Evolutionary conservation across 805 yeast species (phyloP).

Genomic region (Metschnikowia picachoensis): DNA sequence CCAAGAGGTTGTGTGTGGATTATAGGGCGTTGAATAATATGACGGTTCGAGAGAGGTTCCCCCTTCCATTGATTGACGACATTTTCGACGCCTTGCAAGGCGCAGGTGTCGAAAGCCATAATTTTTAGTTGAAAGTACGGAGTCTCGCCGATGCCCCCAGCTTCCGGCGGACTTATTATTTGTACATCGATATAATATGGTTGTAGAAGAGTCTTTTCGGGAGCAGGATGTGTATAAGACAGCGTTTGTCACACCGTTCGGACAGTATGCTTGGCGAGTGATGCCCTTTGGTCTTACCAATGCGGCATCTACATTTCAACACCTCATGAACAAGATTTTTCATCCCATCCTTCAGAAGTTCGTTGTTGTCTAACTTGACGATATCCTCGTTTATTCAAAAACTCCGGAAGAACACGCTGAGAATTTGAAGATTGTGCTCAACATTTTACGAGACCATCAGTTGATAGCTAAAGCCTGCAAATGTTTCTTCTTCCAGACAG

Average conservation of each 20-base stretch:
- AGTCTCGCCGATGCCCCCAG: no score
- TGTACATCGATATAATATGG: no score
- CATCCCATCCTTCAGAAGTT: not conserved
- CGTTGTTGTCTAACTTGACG: constrained; percentile 7
- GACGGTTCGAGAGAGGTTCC: no score
- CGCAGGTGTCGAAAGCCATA: no score
- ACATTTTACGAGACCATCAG: not conserved
- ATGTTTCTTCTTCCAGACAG: not conserved
- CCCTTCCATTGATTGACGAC: no score
- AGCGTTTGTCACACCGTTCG: constrained; percentile 9
- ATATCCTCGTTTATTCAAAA: constrained; percentile 3
- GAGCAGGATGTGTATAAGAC: constrained; percentile 3
- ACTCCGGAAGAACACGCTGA: not conserved
- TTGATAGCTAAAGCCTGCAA: not conserved
- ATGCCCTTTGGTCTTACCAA: constrained; percentile 10
- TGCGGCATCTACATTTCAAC: constrained; percentile 9
- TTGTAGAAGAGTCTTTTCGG: constrained; percentile 4
- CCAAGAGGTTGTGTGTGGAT: no score
- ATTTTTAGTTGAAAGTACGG: no score
- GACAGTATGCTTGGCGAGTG: constrained; percentile 10
- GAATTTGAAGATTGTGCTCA: not conserved
- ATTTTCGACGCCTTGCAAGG: no score
- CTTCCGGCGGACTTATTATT: no score
- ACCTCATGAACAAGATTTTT: constrained; percentile 5
- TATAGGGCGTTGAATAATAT: no score